These are phyloP conservation scores for Eremochloa ophiuroides DNA, from an alignment of 176 grass and related monocot genomes.

Conservation along the genomic window DNA sequence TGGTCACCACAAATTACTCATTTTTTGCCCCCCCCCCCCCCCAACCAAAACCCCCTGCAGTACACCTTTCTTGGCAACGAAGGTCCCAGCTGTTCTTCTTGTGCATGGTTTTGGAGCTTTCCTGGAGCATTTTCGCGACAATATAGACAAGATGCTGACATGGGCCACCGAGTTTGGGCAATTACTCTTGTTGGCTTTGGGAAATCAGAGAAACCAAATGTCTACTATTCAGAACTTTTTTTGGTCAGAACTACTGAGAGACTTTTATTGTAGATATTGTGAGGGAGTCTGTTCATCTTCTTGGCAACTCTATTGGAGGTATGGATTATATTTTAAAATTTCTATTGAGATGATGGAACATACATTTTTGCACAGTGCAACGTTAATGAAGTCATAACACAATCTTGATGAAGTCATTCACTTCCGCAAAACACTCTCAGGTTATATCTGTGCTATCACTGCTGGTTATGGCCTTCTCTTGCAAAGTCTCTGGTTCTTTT, in stretches of 20 bases:
- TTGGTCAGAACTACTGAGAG: constrained; percentile 88
- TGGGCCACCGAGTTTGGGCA: constrained; percentile 80
- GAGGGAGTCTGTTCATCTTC: constrained; percentile 73
- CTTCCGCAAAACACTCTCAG: constrained; percentile 42
- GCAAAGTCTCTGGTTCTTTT: constrained; percentile 82
- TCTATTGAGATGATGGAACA: not conserved
- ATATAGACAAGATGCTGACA: constrained; percentile 59
- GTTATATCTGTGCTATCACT: constrained; percentile 70
- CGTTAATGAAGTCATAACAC: not conserved
- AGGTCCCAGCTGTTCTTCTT: constrained; percentile 77
- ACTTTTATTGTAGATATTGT: constrained; percentile 85
- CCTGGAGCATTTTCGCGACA: constrained; percentile 86
- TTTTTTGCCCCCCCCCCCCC: too few relatives aligned
- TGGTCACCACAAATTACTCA: constrained; percentile 12
- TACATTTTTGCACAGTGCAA: not conserved
- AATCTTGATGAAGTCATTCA: not conserved
- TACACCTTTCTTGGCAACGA: constrained; percentile 61
- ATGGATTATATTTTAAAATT: constrained; percentile 20
- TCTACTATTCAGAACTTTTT: constrained; percentile 71
- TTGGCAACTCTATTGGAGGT: constrained; percentile 98
- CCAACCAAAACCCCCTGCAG: constrained; percentile 46
- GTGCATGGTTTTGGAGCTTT: constrained; percentile 98
- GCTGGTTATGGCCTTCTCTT: constrained; percentile 83
- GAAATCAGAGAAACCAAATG: constrained; percentile 87
- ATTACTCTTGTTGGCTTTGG: constrained; percentile 91